A percentile compares a stretch with the other conserved stretches of the same genome.
These are phyloP conservation scores for Singerocomus inundabilis DNA, from an alignment of 1,284 basidiomycete genomes.

Conservation along the genomic window DNA sequence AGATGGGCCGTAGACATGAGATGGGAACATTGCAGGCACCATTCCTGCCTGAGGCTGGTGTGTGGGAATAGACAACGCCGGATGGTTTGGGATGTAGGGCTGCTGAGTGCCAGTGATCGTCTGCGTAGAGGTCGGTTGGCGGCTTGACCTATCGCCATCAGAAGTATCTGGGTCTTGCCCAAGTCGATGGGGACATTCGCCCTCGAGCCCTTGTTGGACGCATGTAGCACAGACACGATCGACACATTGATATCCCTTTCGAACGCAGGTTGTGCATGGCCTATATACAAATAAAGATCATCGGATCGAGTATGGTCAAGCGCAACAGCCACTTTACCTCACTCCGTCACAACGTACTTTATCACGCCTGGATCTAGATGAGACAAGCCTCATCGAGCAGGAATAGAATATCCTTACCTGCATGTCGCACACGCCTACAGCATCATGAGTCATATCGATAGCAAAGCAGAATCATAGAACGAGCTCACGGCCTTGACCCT, in stretches of 20 bases:
- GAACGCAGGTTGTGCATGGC: slow-evolving; percentile 47
- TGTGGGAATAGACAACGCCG: slow-evolving; percentile 16
- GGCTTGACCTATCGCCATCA: slow-evolving; percentile 31
- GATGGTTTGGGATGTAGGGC: slow-evolving; percentile 14
- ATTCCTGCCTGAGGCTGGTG: slow-evolving; percentile 19
- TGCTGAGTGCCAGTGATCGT: slow-evolving; percentile 6
- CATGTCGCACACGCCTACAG: slow-evolving; percentile 54
- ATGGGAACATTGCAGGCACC: slow-evolving; percentile 16
- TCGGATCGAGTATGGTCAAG: not conserved
- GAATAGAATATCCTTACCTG: slow-evolving; percentile 40
- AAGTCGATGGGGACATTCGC: slow-evolving; percentile 43
- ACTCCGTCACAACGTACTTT: slow-evolving; percentile 58
- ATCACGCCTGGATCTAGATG: slow-evolving; percentile 43
- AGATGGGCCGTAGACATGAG: slow-evolving; percentile 25
- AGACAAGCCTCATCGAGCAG: slow-evolving; percentile 6
- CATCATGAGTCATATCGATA: slow-evolving; percentile 9
- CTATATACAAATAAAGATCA: slow-evolving; percentile 28
- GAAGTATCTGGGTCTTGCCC: slow-evolving; percentile 30
- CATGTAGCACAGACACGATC: slow-evolving; percentile 47
- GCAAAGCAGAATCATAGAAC: not conserved
- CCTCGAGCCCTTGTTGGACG: slow-evolving; percentile 39
- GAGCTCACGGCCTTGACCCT: slow-evolving; percentile 56
- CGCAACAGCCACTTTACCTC: slow-evolving; percentile 36
- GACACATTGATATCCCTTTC: slow-evolving; percentile 48
- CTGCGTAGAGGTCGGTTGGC: slow-evolving; percentile 10